Base-by-base conservation (phyloP, 2,329 filamentous ascomycete species). In the Phyllosticta paracitricarpa region DNA sequence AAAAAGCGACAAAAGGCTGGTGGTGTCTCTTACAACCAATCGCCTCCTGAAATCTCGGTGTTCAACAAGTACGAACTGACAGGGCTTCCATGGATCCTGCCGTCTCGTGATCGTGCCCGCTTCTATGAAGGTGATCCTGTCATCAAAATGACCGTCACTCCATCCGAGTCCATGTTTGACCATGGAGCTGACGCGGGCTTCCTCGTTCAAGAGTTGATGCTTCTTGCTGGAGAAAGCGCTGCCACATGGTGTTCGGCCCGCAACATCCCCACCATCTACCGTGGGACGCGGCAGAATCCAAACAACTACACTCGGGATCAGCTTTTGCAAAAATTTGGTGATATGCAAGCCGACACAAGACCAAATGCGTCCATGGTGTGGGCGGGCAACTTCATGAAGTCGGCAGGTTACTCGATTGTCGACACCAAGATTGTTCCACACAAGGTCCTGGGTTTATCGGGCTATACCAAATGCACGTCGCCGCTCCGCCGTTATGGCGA, bases 401-500 rank as follows among this genome's bases (percentile, higher is more conserved):
- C 73, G 2, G 62, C 73, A 9, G 80, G 76, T 64, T 72, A 65
- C 61, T 75, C 75, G 1, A 71, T 78, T 14, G 72, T 79, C 17
- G 75, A 78, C 35, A 78, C 77, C 1, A 72, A 67, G 2, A 81
- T 82, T 1, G 63, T 80, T 22, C 74, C 71, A 14, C 83, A 86
- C 66, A 69, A 72, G 4, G 70, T 78, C 7, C 72, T 86, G 2
- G 83, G 82, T 40, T 71, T 82, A 28, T 71, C 78, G 28, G 69
- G 76, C 26, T 86, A 86, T 66, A 71, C 79, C 62, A 85, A 83
- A 71, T 78, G 79, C 57, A 87, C 84, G 0, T 84, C 81, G 66
- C 84, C 84, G 1, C 75, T 87, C 24, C 80, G 84, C 57, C 78
- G 84, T 48, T 86, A 82, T 69, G 77, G 75, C 55, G 84, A 87